phyloP scores from a whole-genome alignment of 495 filamentous ascomycete species.

The Durotheca rogersii region DNA sequence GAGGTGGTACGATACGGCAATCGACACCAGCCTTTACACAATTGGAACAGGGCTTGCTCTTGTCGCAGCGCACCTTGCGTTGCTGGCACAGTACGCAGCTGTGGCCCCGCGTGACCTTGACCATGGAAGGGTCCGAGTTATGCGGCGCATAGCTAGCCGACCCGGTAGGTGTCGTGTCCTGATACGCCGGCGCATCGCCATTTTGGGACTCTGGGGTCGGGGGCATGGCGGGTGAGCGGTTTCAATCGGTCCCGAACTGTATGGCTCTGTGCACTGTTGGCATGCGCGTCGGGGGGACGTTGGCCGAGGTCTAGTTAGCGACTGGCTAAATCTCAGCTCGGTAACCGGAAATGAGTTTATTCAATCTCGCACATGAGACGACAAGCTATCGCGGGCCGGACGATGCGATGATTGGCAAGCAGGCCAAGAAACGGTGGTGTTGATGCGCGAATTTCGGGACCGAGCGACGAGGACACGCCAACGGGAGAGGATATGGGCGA shows the following conservation, averaged over 20 bases:
- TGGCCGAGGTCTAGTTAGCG: constrained; percentile 15
- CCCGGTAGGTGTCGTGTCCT: constrained; percentile 38
- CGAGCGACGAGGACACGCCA: constrained; percentile 19
- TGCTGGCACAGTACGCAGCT: constrained; percentile 67
- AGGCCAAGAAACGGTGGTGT: constrained; percentile 6
- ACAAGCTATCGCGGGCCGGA: constrained; percentile 20
- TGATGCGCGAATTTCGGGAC: constrained; percentile 33
- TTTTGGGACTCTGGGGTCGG: constrained; percentile 38
- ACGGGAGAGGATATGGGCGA: constrained; percentile 4
- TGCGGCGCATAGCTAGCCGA: constrained; percentile 38
- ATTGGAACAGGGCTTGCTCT: constrained; percentile 63
- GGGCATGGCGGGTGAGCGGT: constrained; percentile 27
- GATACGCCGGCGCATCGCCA: constrained; percentile 32
- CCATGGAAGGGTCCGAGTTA: constrained; percentile 38
- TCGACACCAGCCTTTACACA: constrained; percentile 62
- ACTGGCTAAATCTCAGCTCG: constrained; percentile 29
- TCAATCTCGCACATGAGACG: constrained; percentile 35
- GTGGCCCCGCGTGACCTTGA: constrained; percentile 55
- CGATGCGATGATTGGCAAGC: constrained; percentile 30
- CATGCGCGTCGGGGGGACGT: constrained; percentile 11
- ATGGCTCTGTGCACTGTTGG: constrained; percentile 29
- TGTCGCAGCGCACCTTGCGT: constrained; percentile 68
- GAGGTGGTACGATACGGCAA: constrained; percentile 60
- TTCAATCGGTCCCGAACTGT: constrained; percentile 34
- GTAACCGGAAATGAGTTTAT: constrained; percentile 24